Conservation (phyloP, 208 protist species). For the Acanthamoeba triangularis region DNA sequence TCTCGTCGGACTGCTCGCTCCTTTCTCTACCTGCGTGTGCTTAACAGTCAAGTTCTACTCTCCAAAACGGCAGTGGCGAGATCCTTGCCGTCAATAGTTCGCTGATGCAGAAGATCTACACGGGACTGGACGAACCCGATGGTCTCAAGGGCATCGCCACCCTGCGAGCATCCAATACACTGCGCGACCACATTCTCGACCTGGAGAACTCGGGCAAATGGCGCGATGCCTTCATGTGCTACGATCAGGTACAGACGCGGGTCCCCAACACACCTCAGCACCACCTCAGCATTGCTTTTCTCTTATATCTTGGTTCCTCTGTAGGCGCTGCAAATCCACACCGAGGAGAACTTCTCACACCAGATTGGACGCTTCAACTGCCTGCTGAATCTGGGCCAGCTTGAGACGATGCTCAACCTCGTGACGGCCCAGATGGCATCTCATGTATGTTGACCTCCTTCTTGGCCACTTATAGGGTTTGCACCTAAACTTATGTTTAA, state of each 20-base stretch:
- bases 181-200: constrained; percentile 82
- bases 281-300: too few species aligned
- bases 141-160: constrained; percentile 84
- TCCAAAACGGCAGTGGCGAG: not conserved
- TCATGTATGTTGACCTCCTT: not conserved
- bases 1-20: not conserved
- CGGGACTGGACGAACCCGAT: constrained; percentile 85
- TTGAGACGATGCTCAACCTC: constrained; percentile 86
- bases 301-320: not conserved
- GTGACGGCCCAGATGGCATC: constrained; percentile 62
- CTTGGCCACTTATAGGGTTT: not conserved
- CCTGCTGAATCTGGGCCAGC: constrained; percentile 89
- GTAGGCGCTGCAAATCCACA: constrained; percentile 32
- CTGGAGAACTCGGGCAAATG: constrained; percentile 83
- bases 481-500: too few species aligned
- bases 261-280: not conserved
- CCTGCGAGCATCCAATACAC: constrained; percentile 57
- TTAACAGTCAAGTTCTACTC: not conserved
- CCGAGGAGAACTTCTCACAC: constrained; percentile 11
- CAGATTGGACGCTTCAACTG: constrained; percentile 87
- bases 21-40: not conserved
- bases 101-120: constrained; percentile 85
- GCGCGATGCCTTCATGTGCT: constrained; percentile 81
- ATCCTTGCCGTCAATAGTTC: constrained; percentile 76
- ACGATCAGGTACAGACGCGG: constrained; percentile 68